Base-by-base conservation (phyloP, 116 monocot genomes). In the Posidonia oceanica region DNA sequence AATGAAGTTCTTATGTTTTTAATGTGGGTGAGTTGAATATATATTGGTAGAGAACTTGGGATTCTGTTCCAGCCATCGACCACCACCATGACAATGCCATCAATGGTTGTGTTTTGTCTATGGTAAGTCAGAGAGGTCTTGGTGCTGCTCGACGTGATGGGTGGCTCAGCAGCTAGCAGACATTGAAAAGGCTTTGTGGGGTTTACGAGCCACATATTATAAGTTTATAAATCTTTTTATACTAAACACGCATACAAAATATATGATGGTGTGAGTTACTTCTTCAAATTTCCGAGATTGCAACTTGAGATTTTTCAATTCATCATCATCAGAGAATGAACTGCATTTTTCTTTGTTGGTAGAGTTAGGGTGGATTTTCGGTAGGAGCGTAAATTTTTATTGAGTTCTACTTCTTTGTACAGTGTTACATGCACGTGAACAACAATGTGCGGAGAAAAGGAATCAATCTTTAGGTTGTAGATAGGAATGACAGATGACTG, bases 401-500 rank as follows among this genome's bases (percentile, higher is more conserved):
- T 20, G 21, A 29, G 21, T 68, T 53, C 14, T 37, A 23, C 53
- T 36, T n/a, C 4, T 53, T 5, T 13, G 15, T 6, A 68, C 54
- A 68, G 68, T 68, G 17, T 52, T 7, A 5, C 14, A 36, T 68
- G 68, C 68, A 68, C 36, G 54, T 68, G 68, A 68, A 21, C 51
- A 36, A 36, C 15, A 68, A 29, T 36, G 14, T 29, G 52, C 29
- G 22, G 22, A n/a, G 6, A 36, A 36, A 53, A 23, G 66, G 54
- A 68, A 36, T 53, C 53, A n/a, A 15, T 37, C 36, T 54, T 68
- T 53, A 14, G 13, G 54, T 68, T 68, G 16, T 68, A 15, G 53
- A 68, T 54, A 15, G 21, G 68, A 68, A 51, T 68, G 68, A 68
- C 54, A 52, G 68, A 68, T 68, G 68, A 68, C 54, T 68, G 17